phyloP scores from a whole-genome alignment of 164 flowering plant species.

The Piper longum region DNA sequence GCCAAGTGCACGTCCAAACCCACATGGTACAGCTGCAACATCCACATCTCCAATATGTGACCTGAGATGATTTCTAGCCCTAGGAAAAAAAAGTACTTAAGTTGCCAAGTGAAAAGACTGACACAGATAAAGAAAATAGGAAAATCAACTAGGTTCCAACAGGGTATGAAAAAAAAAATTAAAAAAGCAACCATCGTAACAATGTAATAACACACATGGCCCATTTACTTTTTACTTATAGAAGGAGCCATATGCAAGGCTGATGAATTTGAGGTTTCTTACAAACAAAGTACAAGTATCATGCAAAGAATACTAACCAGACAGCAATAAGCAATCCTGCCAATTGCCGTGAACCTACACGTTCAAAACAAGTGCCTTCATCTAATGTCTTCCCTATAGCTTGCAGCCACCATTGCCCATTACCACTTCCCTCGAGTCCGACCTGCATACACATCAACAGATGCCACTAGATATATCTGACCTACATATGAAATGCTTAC shows the following conservation, averaged over 20 bases:
- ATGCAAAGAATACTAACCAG: conserved; percentile 41
- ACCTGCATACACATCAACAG: conserved; percentile 37
- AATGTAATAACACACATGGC: neutral
- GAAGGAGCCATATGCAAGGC: neutral
- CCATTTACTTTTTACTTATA: neutral
- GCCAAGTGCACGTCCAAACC: conserved; percentile 96
- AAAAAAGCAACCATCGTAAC: neutral
- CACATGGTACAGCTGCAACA: conserved; percentile 96
- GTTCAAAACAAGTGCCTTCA: conserved; percentile 67
- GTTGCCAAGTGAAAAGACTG: neutral
- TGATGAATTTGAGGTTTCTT: too few relatives aligned
- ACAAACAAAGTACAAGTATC: neutral
- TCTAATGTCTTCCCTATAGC: conserved; percentile 74
- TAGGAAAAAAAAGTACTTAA: conserved; percentile 12
- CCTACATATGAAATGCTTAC: neutral
- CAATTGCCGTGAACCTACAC: conserved; percentile 92
- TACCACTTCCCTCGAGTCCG: conserved; percentile 89
- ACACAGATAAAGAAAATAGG: neutral
- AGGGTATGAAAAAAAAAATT: neutral
- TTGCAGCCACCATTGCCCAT: conserved; percentile 89
- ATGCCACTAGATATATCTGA: neutral
- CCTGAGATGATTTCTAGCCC: conserved; percentile 70
- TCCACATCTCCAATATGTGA: conserved; percentile 82
- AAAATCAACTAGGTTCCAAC: neutral
- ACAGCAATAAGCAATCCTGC: conserved; percentile 84